Base-by-base conservation (phyloP, 1,284 basidiomycete genomes). In the Crucibulum parvulum region DNA sequence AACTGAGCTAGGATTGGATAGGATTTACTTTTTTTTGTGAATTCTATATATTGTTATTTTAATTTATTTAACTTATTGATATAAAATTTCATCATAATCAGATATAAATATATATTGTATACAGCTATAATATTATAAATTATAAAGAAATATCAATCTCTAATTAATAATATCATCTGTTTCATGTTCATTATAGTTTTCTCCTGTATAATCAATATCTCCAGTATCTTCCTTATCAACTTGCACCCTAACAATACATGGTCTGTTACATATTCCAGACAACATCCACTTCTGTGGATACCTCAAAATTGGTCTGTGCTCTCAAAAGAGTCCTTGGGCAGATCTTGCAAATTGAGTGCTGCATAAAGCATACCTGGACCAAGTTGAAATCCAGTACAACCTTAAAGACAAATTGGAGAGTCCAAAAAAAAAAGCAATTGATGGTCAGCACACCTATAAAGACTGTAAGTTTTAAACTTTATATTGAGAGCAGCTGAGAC, bases 241-340 rank as follows among this genome's bases (percentile, higher is more conserved):
- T 0, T 79, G 77, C 54, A 67, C 74, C 1, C 55, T 79, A 5
- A 76, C 75, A 1, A 66, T 79, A 16, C 78, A 81, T 66, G 74
- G 69, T 0, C 60, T 79, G 0, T 69, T 82, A 0, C 79, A 81
- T 53, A 57, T 80, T 52, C 64, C 70, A 2, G 65, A 74, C 38
- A 66, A 71, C 51, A 75, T 81, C n/a, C 51, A 58, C 0, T 54
- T 57, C 3, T 67, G 67, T 53, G 78, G 75, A 2, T 47, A 55
- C 31, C 54, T 78, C 1, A 59, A 72, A 57, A 34, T 37, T 5
- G 62, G 58, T 1, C 52, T 70, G 1, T 58, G 53, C 4, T 69
- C 67, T 5, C 53, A 43, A 6, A n/a, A 3, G 6, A 59, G 58
- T n/a, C 69, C 69, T 3, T 67, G 63, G 62, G 56, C 59, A 37